These are phyloP conservation scores for Coemansia sp. DNA, from an alignment of 192 early-diverging fungal genomes.

Conservation along the genomic window DNA sequence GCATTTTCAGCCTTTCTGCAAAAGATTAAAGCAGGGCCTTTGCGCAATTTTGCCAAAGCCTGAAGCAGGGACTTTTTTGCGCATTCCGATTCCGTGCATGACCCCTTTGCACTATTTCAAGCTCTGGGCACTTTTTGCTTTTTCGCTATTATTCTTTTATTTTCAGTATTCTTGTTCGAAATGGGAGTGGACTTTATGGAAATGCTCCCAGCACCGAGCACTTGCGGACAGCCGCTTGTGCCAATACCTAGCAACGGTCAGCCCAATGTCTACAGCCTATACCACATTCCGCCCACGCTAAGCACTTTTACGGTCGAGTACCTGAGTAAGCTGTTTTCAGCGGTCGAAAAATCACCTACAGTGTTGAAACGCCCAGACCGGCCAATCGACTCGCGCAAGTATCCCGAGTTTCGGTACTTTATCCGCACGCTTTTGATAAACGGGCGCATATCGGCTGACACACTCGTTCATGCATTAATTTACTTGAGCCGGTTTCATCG, in stretches of 20 bases:
- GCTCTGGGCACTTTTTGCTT: background rate
- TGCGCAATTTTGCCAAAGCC: background rate
- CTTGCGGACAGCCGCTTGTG: background rate
- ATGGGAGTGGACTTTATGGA: slow-evolving; percentile 1
- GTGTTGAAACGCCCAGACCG: slow-evolving; percentile 31
- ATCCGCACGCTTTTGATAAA: slow-evolving; percentile 48
- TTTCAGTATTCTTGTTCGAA: background rate
- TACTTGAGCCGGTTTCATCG: slow-evolving; percentile 46
- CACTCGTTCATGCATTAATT: slow-evolving; percentile 49
- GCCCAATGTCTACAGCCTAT: slow-evolving; percentile 19
- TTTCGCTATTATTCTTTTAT: background rate
- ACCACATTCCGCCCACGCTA: slow-evolving; percentile 43
- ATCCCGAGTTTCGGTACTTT: slow-evolving; percentile 46
- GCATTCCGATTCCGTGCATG: background rate
- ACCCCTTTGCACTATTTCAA: background rate
- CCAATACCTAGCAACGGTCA: background rate
- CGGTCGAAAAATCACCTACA: slow-evolving; percentile 25
- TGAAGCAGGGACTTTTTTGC: background rate
- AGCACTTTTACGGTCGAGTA: slow-evolving; percentile 40
- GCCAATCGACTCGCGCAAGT: slow-evolving; percentile 28
- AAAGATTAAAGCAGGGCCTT: background rate
- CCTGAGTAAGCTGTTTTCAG: slow-evolving; percentile 45
- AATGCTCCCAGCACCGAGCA: slow-evolving; percentile 9
- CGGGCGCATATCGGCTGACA: slow-evolving; percentile 48
- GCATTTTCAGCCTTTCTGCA: background rate